These are phyloP conservation scores for Nicotiana obtusifolia DNA, from an alignment of 257 asterid species.

Conservation along the genomic window DNA sequence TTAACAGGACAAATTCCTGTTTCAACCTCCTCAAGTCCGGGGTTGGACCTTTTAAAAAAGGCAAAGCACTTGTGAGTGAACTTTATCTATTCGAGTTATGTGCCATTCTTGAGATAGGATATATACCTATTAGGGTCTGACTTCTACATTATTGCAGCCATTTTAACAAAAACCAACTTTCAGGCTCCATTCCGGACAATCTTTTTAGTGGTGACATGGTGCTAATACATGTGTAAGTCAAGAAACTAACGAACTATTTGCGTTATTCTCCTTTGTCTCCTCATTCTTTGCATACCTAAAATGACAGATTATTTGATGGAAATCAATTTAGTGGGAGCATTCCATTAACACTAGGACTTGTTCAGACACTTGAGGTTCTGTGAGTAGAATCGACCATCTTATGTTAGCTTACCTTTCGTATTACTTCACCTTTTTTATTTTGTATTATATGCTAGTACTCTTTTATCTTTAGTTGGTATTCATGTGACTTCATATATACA, in stretches of 20 bases:
- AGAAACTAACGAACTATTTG: background rate
- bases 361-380: constrained; percentile 88
- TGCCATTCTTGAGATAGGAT: background rate
- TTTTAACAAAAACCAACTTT: constrained; percentile 83
- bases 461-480: background rate
- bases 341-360: constrained; percentile 64
- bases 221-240: constrained; percentile 76
- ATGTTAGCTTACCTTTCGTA: constrained; percentile 1
- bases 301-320: constrained; percentile 65
- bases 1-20: constrained; percentile 75
- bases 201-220: constrained; percentile 71
- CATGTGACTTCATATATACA: constrained; percentile 19
- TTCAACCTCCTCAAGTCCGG: constrained; percentile 56
- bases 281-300: constrained; percentile 3
- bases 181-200: constrained; percentile 62
- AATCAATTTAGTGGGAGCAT: constrained; percentile 65
- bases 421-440: background rate
- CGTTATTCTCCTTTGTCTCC: background rate
- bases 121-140: constrained; percentile 18
- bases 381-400: constrained; percentile 43
- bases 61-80: constrained; percentile 88
- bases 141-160: constrained; percentile 52
- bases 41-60: constrained; percentile 76
- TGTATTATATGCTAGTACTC: background rate
- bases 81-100: background rate